Evolutionary conservation across 495 filamentous ascomycete genomes (phyloP), one percentile per base, ranked within the genome.

Genomic region (Podospora australis): DNA sequence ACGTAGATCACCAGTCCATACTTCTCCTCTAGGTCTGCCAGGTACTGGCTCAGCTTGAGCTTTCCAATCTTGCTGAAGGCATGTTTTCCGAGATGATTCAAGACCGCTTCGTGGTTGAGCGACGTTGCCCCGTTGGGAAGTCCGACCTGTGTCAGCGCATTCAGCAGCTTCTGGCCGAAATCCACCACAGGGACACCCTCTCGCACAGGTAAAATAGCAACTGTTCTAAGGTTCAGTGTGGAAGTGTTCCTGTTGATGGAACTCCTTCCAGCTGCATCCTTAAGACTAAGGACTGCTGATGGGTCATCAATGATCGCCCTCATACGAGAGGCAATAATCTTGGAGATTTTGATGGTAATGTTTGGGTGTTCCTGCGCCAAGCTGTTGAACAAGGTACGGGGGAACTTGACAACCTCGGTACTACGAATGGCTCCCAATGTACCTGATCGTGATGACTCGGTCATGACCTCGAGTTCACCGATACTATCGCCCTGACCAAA

Each of bases 21-120:
- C 59, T 95, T 95, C 67, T 98, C 92, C 66, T 98, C 92, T 9
- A 98, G 72, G 59, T 98, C 92, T 8, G 94, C 94, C 25, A 98
- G 78, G 60, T 98, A 96, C 50, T 97, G 92, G 10, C 92, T 87
- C 13, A 98, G 71, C 66, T 96, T 97, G 25, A 98, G 74, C 60
- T 96, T 97, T 2, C 92, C 92, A 87, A 98, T 96, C 49, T 84
- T 84, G 64, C 85, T 96, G 60, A 98, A 98, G 3, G 94, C 94
- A 64, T 97, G 90, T 43, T 91, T 80, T 4, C 92, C 92, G 1
- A 98, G 76, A 60, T 97, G 94, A 51, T 94, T 94, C 50, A 97
- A 60, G 54, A 98, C 96, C 0, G 89, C 88, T 4, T 87, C 81
- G 66, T 97, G 94, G 57, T 96, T 95, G 11, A 98, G 73, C 0